Evolutionary conservation across 2,329 filamentous ascomycete genomes (phyloP).

Genomic region (Coniochaeta pulveracea): DNA sequence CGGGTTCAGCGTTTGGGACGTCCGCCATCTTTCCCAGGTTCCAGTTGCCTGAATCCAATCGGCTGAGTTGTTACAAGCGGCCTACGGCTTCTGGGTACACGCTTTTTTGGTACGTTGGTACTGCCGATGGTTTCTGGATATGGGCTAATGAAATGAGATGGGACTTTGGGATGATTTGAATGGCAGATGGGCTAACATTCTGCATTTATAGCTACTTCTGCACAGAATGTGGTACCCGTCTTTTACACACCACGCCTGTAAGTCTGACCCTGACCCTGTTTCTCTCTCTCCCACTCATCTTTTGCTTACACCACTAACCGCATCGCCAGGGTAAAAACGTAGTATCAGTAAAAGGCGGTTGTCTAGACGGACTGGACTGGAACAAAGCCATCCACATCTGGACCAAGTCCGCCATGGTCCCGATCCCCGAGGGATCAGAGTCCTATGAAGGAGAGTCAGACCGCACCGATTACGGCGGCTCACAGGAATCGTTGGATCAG

Average conservation of each 20-base stretch:
- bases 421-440: slow-evolving; percentile 55
- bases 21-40: slow-evolving; percentile 63
- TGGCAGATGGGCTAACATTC: slow-evolving; percentile 4
- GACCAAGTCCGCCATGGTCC: slow-evolving; percentile 55
- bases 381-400: slow-evolving; percentile 52
- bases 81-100: slow-evolving; percentile 43
- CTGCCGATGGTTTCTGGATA: too few relatives aligned
- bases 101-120: slow-evolving; percentile 48
- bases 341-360: slow-evolving; percentile 56
- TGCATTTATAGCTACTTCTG: slow-evolving; percentile 49
- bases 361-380: slow-evolving; percentile 53
- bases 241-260: slow-evolving; percentile 51
- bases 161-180: too few relatives aligned
- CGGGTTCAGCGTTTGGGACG: slow-evolving; percentile 54
- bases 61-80: slow-evolving; percentile 46
- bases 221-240: slow-evolving; percentile 50
- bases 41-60: slow-evolving; percentile 34
- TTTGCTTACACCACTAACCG: not conserved
- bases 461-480: slow-evolving; percentile 27
- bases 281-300: not conserved
- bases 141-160: too few relatives aligned
- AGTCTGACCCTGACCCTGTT: slow-evolving; percentile 11
- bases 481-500: slow-evolving; percentile 36
- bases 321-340: slow-evolving; percentile 39
- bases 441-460: slow-evolving; percentile 39